phyloP scores from a whole-genome alignment of 345 rosid genomes.

The Erodium maritimum region DNA sequence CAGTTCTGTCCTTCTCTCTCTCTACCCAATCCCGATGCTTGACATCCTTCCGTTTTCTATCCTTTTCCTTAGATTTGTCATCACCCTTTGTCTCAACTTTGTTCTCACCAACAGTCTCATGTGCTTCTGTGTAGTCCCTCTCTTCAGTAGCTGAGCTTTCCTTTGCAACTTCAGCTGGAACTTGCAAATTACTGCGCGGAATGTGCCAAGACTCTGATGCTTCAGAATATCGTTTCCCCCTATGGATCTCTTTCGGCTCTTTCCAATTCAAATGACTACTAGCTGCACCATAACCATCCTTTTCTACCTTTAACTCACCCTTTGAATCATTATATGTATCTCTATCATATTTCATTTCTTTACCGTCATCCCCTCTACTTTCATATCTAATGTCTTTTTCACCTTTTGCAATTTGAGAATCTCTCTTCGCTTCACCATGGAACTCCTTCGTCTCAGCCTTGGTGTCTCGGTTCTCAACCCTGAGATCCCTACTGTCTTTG shows the following conservation, averaged over 20 bases:
- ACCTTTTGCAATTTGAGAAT: constrained; percentile 42
- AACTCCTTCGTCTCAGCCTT: constrained; percentile 53
- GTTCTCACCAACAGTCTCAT: constrained; percentile 82
- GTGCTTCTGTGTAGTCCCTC: constrained; percentile 40
- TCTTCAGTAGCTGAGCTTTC: constrained; percentile 48
- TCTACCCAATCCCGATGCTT: constrained; percentile 87
- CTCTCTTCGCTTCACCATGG: constrained; percentile 58
- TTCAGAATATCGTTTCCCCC: constrained; percentile 70
- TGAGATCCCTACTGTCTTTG: constrained; percentile 49
- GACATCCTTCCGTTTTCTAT: constrained; percentile 73
- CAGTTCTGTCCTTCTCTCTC: constrained; percentile 81
- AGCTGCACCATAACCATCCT: constrained; percentile 39
- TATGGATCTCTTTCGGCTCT: constrained; percentile 69
- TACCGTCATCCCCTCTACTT: constrained; percentile 49
- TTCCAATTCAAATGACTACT: constrained; percentile 61
- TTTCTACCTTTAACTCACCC: constrained; percentile 49
- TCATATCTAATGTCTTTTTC: constrained; percentile 70
- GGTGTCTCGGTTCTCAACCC: constrained; percentile 48
- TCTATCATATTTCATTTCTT: constrained; percentile 53
- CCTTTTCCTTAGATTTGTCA: constrained; percentile 83
- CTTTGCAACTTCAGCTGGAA: constrained; percentile 40
- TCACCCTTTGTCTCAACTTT: constrained; percentile 71
- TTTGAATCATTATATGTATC: constrained; percentile 44
- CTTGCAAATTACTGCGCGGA: constrained; percentile 46
- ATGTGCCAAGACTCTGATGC: constrained; percentile 59